Evolutionary conservation across 2,329 filamentous ascomycete species (phyloP).

Genomic region (Monilinia laxa): DNA sequence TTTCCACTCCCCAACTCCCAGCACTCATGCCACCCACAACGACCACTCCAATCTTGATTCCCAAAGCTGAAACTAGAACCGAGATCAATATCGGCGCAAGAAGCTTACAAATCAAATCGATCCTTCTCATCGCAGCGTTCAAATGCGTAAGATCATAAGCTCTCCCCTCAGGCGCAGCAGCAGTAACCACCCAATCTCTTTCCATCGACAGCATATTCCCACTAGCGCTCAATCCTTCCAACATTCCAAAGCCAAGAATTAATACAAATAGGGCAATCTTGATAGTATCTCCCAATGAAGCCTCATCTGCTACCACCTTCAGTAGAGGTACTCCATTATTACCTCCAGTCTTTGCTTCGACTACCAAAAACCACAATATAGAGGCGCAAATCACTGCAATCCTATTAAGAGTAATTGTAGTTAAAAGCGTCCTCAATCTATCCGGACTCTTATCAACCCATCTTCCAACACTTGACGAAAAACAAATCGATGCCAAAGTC

Average conservation of each 20-base stretch:
- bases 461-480: constrained; percentile 46
- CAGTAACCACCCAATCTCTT: constrained; percentile 47
- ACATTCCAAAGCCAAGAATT: constrained; percentile 44
- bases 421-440: constrained; percentile 45
- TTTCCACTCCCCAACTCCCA: constrained; percentile 44
- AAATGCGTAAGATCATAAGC: constrained; percentile 46
- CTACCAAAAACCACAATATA: constrained; percentile 44
- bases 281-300: constrained; percentile 22
- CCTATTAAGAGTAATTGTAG: constrained; percentile 46
- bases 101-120: constrained; percentile 58
- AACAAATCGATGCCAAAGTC: constrained; percentile 44
- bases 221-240: constrained; percentile 46
- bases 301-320: neutral
- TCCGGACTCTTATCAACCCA: constrained; percentile 46
- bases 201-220: constrained; percentile 50
- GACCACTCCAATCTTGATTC: constrained; percentile 47
- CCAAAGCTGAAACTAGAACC: constrained; percentile 46
- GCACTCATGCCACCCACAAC: constrained; percentile 48
- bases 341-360: constrained; percentile 24
- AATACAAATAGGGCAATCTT: constrained; percentile 41
- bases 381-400: constrained; percentile 45
- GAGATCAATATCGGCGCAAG: constrained; percentile 53
- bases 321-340: neutral
- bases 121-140: constrained; percentile 56
- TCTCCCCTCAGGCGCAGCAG: constrained; percentile 39